Base-by-base conservation (phyloP, 371 early-diverging fungal genomes). In the Zopfochytrium polystomum region DNA sequence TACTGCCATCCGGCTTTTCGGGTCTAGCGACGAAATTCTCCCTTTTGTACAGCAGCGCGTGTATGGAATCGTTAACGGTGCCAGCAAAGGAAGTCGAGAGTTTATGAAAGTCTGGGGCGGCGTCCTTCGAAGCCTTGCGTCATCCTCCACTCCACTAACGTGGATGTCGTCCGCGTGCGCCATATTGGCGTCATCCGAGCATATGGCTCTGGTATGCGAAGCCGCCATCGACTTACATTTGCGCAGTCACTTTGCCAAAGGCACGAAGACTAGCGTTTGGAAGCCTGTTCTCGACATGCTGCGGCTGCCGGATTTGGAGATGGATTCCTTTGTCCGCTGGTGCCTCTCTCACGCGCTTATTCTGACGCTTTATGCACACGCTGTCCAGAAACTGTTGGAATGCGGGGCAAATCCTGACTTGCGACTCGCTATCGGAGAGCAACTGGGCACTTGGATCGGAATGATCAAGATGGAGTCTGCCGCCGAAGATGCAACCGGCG, bases 151-250 rank as follows among this genome's bases (percentile, higher is more conserved):
- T 42, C 57, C 70, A 0, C 34, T 55, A 1, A n/a, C 47, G 3
- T 68, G 60, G 62, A 35, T 74, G 18, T 25, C 52, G 15, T 35
- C 22, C 2, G 34, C 54, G 5, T 72, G 73, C 48, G 23, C 7
- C 9, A 29, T 20, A 1, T 29, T 72, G 20, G 52, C 68, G 1
- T 66, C 68, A 11, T 53, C 62, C 4, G 77, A 73, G 54, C 60
- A 70, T 27, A 68, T 73, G 73, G 68, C 77, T 0, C 42, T 67
- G 5, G 27, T 71, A 11, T 44, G 47, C 9, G 77, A 76, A 55
- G 26, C 31, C 26, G 58, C 61, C 32, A 74, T 76, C 38, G 63
- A 62, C 27, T 22, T 62, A 15, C 55, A 63, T 42, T 3, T 63
- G 6, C 55, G 13, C 1, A 20, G 49, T 48, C 9, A 9, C 9